Evolutionary conservation across 345 rosid genomes (phyloP).

Genomic region (Conringia planisiliqua): DNA sequence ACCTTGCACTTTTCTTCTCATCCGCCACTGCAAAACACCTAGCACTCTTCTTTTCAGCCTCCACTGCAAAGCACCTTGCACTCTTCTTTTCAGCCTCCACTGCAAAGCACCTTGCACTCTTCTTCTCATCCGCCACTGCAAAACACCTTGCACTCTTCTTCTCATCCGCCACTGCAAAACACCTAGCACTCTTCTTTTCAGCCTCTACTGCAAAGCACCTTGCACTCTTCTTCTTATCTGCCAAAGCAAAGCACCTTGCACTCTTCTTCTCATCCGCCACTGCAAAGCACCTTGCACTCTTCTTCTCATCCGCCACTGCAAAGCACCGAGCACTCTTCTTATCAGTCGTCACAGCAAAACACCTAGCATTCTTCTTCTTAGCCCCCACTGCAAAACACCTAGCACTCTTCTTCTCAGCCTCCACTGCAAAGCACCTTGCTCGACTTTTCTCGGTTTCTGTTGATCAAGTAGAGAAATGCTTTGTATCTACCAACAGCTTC

Average conservation of each 20-base stretch:
- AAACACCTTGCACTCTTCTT: not conserved
- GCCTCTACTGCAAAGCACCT: not conserved
- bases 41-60: not conserved
- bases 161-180: not conserved
- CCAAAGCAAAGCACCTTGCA: not conserved
- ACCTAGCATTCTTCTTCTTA: not conserved
- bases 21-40: not conserved
- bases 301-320: not conserved
- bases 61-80: not conserved
- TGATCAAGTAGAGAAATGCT: slow-evolving; percentile 84
- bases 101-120: not conserved
- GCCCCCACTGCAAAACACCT: not conserved
- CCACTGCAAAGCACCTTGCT: not conserved
- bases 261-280: not conserved
- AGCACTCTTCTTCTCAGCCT: too few species aligned
- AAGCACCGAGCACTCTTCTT: not conserved
- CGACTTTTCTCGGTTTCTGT: slow-evolving; percentile 63
- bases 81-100: not conserved
- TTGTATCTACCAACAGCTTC: slow-evolving; percentile 84
- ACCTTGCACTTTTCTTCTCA: not conserved
- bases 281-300: not conserved
- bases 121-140: not conserved
- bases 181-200: not conserved
- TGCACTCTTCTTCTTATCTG: not conserved
- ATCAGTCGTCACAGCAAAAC: not conserved